Evolutionary conservation across 2,329 filamentous ascomycete genomes (phyloP), one percentile per base, ranked within the genome.

Genomic region (Paracoccidioides lutzii): DNA sequence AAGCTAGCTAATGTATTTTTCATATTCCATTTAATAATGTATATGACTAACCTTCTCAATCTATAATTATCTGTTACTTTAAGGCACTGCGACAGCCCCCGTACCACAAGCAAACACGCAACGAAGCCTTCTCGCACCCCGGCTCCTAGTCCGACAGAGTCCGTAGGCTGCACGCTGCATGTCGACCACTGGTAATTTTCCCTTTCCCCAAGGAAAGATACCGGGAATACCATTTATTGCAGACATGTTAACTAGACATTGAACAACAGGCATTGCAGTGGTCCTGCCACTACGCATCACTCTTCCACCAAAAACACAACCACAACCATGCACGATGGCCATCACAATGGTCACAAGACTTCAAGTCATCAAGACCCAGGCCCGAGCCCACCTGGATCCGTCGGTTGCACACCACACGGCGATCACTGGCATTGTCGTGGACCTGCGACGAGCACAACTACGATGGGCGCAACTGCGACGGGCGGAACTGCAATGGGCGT

Each of bases 21-120:
- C 35, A 7, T 37, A 37, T 10, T 37, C 35, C 35, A 8, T 43
- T 28, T 43, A 28, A 22, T 43, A 10, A 4, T 7, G n/a, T 7
- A 33, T 3, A 33, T 46, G 45, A 35, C 12, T 49, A 4, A 49
- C 33, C 5, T 49, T 4, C 14, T 14, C 3, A 48, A 49, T 12
- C n/a, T 51, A 22, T 38, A 15, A 22, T 28, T 9, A 40, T 15
- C 10, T 3, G 37, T 14, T 10, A 15, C 9, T 22, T 33, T 3
- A 55, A 66, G 65, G 65, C 65, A 67, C 54, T 67, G 65, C 44
- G 64, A 66, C 14, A 64, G 60, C 5, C 63, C 64, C 57, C 60
- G 3, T 32, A 1, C 57, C 12, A 40, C 49, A 38, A 56, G 55
- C 1, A 52, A 55, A 12, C 35, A 48, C 12, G 4, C 54, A 37